Evolutionary conservation across 352 stramenopile species (phyloP).

Genomic region (Phytophthora fragariae): DNA sequence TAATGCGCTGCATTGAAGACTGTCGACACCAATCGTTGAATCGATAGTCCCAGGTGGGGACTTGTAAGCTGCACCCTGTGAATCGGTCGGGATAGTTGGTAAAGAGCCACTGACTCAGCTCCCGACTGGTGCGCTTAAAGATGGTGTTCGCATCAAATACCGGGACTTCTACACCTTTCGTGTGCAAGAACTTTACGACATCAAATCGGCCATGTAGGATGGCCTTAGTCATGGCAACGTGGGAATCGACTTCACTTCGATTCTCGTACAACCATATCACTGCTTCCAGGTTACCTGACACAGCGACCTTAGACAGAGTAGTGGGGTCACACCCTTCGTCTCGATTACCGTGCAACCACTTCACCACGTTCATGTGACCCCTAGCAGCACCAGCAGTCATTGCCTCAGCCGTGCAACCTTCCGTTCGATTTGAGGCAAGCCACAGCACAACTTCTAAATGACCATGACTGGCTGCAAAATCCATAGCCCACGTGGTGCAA

Average conservation of each 20-base stretch:
- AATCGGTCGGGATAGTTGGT: conserved; percentile 17
- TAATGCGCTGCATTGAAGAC: conserved; percentile 10
- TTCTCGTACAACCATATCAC: conserved; percentile 30
- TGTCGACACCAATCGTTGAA: conserved; percentile 39
- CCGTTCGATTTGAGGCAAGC: conserved; percentile 23
- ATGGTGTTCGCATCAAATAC: conserved; percentile 1
- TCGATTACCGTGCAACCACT: conserved; percentile 33
- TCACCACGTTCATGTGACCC: conserved; percentile 26
- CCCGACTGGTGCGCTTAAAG: conserved; percentile 17
- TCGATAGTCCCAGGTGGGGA: conserved; percentile 28
- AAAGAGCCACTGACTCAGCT: conserved; percentile 26
- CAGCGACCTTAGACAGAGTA: conserved; percentile 23
- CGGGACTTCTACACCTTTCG: conserved; percentile 8
- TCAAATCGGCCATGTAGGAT: conserved; percentile 26
- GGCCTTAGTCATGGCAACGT: conserved; percentile 20
- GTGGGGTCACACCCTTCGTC: conserved; percentile 17
- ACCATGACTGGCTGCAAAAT: conserved; percentile 24
- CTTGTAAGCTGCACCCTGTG: conserved; percentile 19
- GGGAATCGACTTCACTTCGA: conserved; percentile 12
- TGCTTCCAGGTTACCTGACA: conserved; percentile 14
- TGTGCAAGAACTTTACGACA: conserved; percentile 29
- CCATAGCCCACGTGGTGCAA: conserved; percentile 28
- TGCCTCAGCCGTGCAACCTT: conserved; percentile 24
- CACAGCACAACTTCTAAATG: conserved; percentile 31
- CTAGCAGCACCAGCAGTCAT: conserved; percentile 22